phyloP scores from a whole-genome alignment of 495 filamentous ascomycete genomes.

The Xylaria acuta region DNA sequence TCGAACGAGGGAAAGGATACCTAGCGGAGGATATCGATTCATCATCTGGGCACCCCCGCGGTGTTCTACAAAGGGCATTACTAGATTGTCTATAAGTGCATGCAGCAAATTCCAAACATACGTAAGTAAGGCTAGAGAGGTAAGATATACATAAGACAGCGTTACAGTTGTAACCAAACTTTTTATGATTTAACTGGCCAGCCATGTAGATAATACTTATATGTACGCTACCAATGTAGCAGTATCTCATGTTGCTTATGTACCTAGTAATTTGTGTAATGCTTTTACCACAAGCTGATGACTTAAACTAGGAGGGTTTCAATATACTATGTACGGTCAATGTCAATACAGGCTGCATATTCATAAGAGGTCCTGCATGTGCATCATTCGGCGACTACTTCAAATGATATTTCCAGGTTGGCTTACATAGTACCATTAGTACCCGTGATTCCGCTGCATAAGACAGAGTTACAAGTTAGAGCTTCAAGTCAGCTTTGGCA shows the following conservation, averaged over 20 bases:
- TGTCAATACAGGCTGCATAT: neutral
- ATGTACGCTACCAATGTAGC: neutral
- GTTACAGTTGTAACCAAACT: neutral
- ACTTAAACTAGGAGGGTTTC: constrained; percentile 7
- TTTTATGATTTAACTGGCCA: neutral
- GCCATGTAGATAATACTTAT: neutral
- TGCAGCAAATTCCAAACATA: neutral
- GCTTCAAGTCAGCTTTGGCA: neutral
- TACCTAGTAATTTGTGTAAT: neutral
- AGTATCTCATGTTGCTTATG: neutral
- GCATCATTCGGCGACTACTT: neutral
- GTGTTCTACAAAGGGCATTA: neutral
- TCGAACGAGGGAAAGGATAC: neutral
- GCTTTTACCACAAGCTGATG: neutral
- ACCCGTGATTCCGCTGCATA: neutral
- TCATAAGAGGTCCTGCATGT: neutral
- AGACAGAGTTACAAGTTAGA: neutral
- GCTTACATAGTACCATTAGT: no score
- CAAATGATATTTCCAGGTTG: no score
- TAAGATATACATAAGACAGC: neutral
- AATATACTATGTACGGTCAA: no score
- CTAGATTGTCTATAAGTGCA: neutral
- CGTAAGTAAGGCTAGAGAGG: neutral
- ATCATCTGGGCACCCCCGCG: neutral
- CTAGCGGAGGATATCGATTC: neutral